These are phyloP conservation scores for Trypanosoma boissoni DNA, from an alignment of 208 protist species.

Conservation along the genomic window DNA sequence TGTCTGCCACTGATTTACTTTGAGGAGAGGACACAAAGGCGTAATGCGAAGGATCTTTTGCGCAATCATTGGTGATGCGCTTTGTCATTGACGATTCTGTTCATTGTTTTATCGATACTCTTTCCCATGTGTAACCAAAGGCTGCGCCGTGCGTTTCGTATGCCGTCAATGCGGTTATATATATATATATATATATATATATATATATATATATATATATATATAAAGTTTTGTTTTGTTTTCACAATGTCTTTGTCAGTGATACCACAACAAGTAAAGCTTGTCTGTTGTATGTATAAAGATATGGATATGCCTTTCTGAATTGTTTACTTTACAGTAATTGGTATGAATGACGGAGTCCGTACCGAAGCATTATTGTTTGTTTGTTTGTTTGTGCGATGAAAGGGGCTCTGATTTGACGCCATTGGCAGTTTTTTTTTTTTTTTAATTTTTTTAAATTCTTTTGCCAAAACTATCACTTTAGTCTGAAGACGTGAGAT, in stretches of 20 bases:
- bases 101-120: slow-evolving; percentile 8
- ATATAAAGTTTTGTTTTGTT: too few species aligned
- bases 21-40: slow-evolving; percentile 31
- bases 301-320: too few species aligned
- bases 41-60: slow-evolving; percentile 23
- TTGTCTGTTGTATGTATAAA: too few species aligned
- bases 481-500: neutral
- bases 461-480: neutral
- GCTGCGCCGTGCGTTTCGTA: too few species aligned
- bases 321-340: too few species aligned
- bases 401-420: too few species aligned
- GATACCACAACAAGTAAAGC: too few species aligned
- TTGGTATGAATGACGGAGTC: too few species aligned
- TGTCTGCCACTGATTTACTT: slow-evolving; percentile 26
- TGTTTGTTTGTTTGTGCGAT: too few species aligned
- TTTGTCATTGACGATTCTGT: slow-evolving; percentile 7
- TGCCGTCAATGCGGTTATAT: neutral
- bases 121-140: slow-evolving; percentile 16
- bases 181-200: neutral
- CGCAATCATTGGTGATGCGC: slow-evolving; percentile 23
- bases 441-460: neutral
- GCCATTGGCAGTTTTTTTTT: too few species aligned
- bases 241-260: too few species aligned
- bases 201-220: neutral
- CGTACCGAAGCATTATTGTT: too few species aligned